Percentiles rank a stretch among this genome's conserved stretches.
Evolutionary conservation across 179 eudicot species (phyloP).

Genomic region (Pouteria campechiana): DNA sequence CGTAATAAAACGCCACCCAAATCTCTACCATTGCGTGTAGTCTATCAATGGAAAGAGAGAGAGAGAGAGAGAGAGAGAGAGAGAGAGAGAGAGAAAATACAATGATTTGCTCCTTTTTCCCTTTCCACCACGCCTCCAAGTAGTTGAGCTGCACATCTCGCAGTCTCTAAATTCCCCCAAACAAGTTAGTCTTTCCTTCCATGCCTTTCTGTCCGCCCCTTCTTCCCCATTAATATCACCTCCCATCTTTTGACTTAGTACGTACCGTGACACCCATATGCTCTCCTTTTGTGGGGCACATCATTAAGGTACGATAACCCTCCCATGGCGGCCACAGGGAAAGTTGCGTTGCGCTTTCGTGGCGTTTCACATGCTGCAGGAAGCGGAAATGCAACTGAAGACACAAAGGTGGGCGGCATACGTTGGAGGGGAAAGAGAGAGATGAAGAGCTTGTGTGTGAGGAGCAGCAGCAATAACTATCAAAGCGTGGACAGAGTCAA

Average conservation of each 20-base stretch:
- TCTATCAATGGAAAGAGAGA: slow-evolving; percentile 8
- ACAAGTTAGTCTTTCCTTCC: not conserved
- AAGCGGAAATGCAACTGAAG: not conserved
- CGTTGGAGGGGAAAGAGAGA: not conserved
- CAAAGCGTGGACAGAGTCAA: slow-evolving; percentile 25
- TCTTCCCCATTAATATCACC: not conserved
- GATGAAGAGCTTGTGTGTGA: slow-evolving; percentile 8
- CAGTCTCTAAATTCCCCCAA: slow-evolving; percentile 4
- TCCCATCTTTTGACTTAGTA: slow-evolving; percentile 1
- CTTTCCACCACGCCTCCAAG: slow-evolving; percentile 30
- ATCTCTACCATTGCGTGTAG: slow-evolving; percentile 19
- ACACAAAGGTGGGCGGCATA: not conserved
- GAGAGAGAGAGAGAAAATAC: no score
- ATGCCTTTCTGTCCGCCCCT: slow-evolving; percentile 1
- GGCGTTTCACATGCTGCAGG: not conserved
- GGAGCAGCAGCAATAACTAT: slow-evolving; percentile 9
- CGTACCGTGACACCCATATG: not conserved
- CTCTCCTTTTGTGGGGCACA: not conserved
- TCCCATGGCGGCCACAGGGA: slow-evolving; percentile 7
- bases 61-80: no score
- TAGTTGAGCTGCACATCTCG: slow-evolving; percentile 27
- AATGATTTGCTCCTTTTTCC: slow-evolving; percentile 18
- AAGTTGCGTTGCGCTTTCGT: no score
- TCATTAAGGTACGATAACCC: no score
- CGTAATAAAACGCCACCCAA: not conserved